Conservation (phyloP, 202 grass and related monocot species). For the Carex sylvatica region DNA sequence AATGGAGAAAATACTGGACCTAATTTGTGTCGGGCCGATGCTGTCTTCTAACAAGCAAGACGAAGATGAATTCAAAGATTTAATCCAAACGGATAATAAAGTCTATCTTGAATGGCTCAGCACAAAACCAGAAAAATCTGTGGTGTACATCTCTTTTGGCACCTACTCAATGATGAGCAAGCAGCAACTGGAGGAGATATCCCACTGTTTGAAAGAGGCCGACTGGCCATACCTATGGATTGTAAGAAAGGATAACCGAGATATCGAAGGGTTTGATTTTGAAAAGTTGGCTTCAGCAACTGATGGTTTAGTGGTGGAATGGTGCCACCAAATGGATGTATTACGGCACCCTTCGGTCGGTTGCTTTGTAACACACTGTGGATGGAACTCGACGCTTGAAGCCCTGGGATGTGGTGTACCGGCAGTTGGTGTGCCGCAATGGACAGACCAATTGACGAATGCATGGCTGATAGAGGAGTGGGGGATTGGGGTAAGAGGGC, state of each 20-base stretch:
- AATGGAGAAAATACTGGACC: conserved; percentile 8
- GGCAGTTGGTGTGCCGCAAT: conserved; percentile 36
- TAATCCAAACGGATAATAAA: conserved; percentile 33
- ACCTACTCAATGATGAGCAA: conserved; percentile 36
- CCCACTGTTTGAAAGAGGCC: conserved; percentile 27
- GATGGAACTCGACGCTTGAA: conserved; percentile 40
- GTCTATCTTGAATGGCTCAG: conserved; percentile 42
- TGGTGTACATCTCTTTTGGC: conserved; percentile 56
- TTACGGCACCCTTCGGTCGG: conserved; percentile 24
- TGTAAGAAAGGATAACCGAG: conserved; percentile 39
- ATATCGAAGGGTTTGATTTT: background rate
- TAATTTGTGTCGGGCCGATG: conserved; percentile 35
- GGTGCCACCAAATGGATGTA: conserved; percentile 31
- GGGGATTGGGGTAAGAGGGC: conserved; percentile 50
- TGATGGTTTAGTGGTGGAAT: conserved; percentile 29
- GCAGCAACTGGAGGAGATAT: conserved; percentile 33
- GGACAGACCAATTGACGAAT: conserved; percentile 42
- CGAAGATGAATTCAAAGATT: conserved; percentile 15
- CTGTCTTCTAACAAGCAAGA: conserved; percentile 22
- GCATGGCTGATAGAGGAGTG: conserved; percentile 32
- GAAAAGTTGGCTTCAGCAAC: background rate
- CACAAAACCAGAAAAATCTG: conserved; percentile 31
- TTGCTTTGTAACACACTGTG: conserved; percentile 34
- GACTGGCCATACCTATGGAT: conserved; percentile 44
- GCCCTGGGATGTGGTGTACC: conserved; percentile 36